A percentile compares a stretch with the other conserved stretches of the same genome.
These are phyloP conservation scores for Hirschfeldia incana DNA, from an alignment of 345 rosid species.

Conservation along the genomic window DNA sequence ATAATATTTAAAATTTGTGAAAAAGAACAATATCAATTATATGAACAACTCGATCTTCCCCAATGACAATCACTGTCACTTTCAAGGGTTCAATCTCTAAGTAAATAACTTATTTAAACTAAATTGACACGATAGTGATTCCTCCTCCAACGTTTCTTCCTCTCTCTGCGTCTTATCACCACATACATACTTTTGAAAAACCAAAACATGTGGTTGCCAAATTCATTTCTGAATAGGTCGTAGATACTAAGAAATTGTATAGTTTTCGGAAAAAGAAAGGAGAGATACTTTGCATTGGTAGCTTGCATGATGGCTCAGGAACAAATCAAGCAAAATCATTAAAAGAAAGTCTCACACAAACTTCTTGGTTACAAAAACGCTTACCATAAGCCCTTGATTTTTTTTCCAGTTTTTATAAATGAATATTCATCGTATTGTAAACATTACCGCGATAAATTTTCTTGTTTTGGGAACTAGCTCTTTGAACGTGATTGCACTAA, in stretches of 20 bases:
- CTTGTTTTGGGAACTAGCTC: slow-evolving; percentile 7
- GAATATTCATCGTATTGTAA: neutral
- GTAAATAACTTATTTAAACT: neutral
- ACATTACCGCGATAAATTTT: neutral
- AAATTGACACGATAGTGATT: slow-evolving; percentile 16
- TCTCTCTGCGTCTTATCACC: slow-evolving; percentile 39
- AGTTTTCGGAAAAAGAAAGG: neutral
- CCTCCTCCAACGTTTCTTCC: neutral
- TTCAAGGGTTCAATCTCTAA: neutral
- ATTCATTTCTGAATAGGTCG: neutral
- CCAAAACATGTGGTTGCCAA: slow-evolving; percentile 3
- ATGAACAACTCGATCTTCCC: neutral
- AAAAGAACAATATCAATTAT: slow-evolving; percentile 3
- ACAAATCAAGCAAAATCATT: neutral
- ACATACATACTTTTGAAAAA: slow-evolving; percentile 21
- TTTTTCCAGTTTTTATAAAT: neutral
- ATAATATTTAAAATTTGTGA: neutral
- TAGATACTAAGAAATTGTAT: neutral
- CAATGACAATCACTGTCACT: slow-evolving; percentile 8
- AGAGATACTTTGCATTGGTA: neutral
- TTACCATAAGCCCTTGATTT: neutral
- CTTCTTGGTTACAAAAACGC: neutral
- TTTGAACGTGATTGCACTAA: slow-evolving; percentile 32
- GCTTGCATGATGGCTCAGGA: neutral
- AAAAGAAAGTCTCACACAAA: slow-evolving; percentile 2